Conservation (phyloP, 164 flowering plant genomes). For the Nymphaea thermarum region DNA sequence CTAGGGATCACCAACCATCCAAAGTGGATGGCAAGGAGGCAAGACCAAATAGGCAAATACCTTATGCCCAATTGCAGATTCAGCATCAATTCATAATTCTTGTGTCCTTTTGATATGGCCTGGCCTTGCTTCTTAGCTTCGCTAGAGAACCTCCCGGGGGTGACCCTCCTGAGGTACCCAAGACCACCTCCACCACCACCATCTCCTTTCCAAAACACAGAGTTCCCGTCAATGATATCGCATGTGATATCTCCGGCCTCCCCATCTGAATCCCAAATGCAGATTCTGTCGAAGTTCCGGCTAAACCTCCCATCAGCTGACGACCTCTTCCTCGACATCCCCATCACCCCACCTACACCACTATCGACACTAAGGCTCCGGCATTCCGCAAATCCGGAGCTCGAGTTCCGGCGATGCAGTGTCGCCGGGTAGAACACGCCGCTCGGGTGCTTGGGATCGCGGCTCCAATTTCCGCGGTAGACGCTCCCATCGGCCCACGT, state of each 20-base stretch:
- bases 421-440: slow-evolving; percentile 5
- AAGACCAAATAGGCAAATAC: slow-evolving; percentile 1
- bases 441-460: slow-evolving; percentile 21
- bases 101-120: slow-evolving; percentile 18
- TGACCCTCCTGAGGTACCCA: background rate
- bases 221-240: slow-evolving; percentile 51
- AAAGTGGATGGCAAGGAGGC: background rate
- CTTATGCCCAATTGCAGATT: slow-evolving; percentile 21
- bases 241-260: slow-evolving; percentile 80
- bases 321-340: background rate
- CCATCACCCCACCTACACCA: slow-evolving; percentile 11
- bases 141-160: slow-evolving; percentile 4
- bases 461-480: slow-evolving; percentile 27
- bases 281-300: slow-evolving; percentile 22
- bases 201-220: background rate
- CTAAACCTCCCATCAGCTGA: background rate
- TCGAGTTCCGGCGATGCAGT: background rate
- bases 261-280: slow-evolving; percentile 81
- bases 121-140: slow-evolving; percentile 46
- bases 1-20: background rate
- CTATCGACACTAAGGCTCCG: slow-evolving; percentile 27
- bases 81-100: slow-evolving; percentile 20
- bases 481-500: slow-evolving; percentile 31
- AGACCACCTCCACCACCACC: background rate
- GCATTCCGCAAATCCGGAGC: slow-evolving; percentile 3